phyloP scores from a whole-genome alignment of 2,329 filamentous ascomycete genomes.

The Fusarium sp. region DNA sequence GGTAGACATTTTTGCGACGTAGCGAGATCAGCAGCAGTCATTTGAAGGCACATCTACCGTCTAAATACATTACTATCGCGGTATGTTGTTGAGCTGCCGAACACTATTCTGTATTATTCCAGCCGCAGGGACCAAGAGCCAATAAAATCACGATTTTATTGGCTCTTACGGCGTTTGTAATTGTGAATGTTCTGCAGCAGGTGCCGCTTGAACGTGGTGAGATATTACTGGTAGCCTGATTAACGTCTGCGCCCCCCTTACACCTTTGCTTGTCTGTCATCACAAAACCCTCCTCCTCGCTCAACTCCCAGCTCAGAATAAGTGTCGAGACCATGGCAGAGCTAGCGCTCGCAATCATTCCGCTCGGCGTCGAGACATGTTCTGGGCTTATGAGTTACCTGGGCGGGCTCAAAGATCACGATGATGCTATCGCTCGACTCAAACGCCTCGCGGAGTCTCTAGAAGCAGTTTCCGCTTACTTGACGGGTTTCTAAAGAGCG shows the following conservation, averaged over 20 bases:
- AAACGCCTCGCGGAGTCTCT: neutral
- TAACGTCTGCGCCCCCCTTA: rapidly evolving
- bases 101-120: neutral
- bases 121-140: neutral
- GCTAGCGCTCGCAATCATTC: neutral
- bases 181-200: neutral
- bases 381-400: neutral
- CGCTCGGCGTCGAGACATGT: neutral
- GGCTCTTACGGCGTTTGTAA: neutral
- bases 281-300: neutral
- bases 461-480: neutral
- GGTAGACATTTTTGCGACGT: too few species aligned
- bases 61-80: neutral
- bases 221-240: neutral
- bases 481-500: neutral
- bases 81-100: neutral
- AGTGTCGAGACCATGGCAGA: neutral
- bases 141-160: neutral
- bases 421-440: neutral
- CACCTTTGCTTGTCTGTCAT: neutral
- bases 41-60: too few species aligned
- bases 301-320: too few species aligned
- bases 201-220: neutral
- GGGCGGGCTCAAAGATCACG: neutral
- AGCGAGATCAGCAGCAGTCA: too few species aligned